Evolutionary conservation across 2,329 filamentous ascomycete species (phyloP), one percentile per base, ranked within the genome.

Genomic region (Emmonsiellopsis sp.): DNA sequence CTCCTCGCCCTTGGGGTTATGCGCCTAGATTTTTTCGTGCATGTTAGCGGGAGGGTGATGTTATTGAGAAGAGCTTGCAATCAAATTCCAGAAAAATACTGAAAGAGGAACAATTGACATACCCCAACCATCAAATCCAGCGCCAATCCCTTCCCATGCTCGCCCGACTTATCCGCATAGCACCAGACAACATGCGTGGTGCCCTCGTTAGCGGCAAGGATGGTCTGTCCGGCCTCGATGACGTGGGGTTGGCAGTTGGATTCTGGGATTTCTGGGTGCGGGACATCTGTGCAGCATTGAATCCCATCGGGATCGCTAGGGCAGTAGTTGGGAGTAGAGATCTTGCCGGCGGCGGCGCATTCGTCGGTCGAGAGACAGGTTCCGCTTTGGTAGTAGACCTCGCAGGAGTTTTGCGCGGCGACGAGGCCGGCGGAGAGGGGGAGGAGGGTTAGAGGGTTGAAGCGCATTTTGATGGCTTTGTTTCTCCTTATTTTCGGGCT

Each of bases 361-460:
- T 62, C 55, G 4, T 65, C 53, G 2, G 65, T 67, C 31, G 66
- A 62, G 52, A 75, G 59, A 63, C 73, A 76, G 11, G 74, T 72
- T 40, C 67, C 67, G 7, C 59, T 20, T 15, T 51, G 37, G 37
- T 48, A 47, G 52, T 54, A 54, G 32, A 54, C 53, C n/a, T 30
- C 11, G 52, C 52, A 54, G 41, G 48, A 40, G 32, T 35, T 46
- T 15, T 44, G 30, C 6, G 43, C 31, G 37, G 15, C 53, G 5
- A 11, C 15, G 26, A 54, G 46, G 48, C 31, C 30, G 40, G 52
- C 52, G 41, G 52, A 41, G 37, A 54, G 30, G 41, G 47, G 16
- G 20, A 45, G 13, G 40, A 54, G 52, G 15, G 20, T 32, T n/a
- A 44, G 31, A 7, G 51, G 34, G 42, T 32, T 30, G 42, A 41